phyloP scores from a whole-genome alignment of 2,329 filamentous ascomycete genomes.

The Xylariaceae sp. region DNA sequence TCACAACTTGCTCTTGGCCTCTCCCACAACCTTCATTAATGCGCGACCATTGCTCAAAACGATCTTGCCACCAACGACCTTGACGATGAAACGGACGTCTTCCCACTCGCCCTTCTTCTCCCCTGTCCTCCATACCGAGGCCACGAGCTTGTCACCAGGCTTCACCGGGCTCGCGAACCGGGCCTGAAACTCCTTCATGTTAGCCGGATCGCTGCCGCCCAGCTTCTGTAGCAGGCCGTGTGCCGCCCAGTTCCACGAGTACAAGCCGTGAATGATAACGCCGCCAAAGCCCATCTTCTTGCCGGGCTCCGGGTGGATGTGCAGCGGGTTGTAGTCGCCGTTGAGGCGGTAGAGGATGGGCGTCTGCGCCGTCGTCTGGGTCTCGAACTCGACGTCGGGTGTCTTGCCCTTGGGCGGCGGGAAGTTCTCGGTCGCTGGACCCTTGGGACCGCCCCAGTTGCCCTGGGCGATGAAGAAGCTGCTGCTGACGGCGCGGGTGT shows the following conservation, averaged over 20 bases:
- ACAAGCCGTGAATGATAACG: constrained; percentile 82
- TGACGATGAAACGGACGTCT: constrained; percentile 74
- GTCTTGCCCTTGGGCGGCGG: constrained; percentile 66
- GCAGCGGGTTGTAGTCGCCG: constrained; percentile 90
- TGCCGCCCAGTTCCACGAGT: constrained; percentile 74
- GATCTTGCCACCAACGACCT: constrained; percentile 74
- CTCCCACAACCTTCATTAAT: constrained; percentile 59
- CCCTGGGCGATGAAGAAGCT: constrained; percentile 76
- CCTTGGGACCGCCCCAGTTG: constrained; percentile 85
- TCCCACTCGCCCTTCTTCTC: constrained; percentile 64
- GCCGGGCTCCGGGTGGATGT: constrained; percentile 79
- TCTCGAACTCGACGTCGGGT: constrained; percentile 64
- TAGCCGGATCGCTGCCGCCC: constrained; percentile 70
- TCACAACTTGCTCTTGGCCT: constrained; percentile 59
- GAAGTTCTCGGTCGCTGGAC: constrained; percentile 71
- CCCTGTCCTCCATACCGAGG: constrained; percentile 75
- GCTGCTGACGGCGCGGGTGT: constrained; percentile 61
- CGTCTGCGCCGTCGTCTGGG: constrained; percentile 67
- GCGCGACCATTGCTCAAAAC: constrained; percentile 83
- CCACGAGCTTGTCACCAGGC: constrained; percentile 75
- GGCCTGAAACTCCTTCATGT: constrained; percentile 83
- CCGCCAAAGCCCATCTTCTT: constrained; percentile 88
- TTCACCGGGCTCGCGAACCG: constrained; percentile 80
- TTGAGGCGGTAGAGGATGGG: constrained; percentile 78
- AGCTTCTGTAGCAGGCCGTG: constrained; percentile 68